Percentiles rank a stretch among this genome's conserved stretches.
Evolutionary conservation across 164 flowering plant species (phyloP).

Genomic region (Annona cherimola): DNA sequence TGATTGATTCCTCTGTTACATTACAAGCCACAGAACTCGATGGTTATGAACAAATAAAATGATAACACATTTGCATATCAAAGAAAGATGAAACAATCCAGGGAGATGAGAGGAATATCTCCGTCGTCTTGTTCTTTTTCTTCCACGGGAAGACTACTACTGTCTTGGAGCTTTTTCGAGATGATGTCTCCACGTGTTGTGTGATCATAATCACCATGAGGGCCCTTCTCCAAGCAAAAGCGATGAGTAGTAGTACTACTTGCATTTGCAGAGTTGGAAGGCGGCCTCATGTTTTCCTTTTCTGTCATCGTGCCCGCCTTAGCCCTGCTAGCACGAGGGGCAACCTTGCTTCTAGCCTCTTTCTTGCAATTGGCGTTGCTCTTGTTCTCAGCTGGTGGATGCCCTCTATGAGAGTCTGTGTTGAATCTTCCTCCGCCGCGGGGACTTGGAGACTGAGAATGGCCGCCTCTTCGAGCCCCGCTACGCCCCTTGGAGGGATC

Average conservation of each 20-base stretch:
- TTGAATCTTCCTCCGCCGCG: neutral
- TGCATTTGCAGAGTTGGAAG: neutral
- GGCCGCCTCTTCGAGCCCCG: too few species aligned
- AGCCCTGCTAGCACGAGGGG: neutral
- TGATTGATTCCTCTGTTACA: too few species aligned
- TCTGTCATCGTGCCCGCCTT: neutral
- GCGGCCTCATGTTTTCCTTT: neutral
- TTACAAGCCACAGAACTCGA: too few species aligned
- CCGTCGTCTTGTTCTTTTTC: neutral
- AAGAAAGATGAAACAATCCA: constrained; percentile 2
- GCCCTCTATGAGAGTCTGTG: neutral
- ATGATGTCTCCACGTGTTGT: neutral
- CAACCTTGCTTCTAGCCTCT: neutral
- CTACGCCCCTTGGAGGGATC: too few species aligned
- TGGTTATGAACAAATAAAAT: neutral
- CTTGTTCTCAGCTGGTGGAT: neutral
- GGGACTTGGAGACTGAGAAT: too few species aligned
- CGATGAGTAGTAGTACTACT: neutral
- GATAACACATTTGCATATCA: neutral
- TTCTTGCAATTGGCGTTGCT: neutral
- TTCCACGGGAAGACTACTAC: neutral
- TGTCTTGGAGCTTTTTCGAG: neutral
- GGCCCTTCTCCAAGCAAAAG: neutral
- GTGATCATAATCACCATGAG: neutral
- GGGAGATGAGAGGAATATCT: neutral